Evolutionary conservation across 306 rosid genomes (phyloP).

Genomic region (Canavalia ensiformis): DNA sequence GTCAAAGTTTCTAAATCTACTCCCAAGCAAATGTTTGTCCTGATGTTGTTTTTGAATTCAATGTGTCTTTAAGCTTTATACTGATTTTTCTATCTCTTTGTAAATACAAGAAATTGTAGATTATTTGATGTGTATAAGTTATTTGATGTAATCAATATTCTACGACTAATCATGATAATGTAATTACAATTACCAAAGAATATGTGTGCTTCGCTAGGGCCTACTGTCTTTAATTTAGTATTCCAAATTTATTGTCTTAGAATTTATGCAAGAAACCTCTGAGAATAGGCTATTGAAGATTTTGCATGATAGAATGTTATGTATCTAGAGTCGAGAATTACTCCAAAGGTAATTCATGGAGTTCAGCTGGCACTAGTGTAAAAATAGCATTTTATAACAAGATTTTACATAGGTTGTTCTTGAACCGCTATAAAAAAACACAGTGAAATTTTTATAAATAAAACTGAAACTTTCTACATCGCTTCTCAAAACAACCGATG

Average conservation of each 20-base stretch:
- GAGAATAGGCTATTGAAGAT: conserved; percentile 82
- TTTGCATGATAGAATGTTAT: conserved; percentile 92
- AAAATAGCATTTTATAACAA: too few relatives aligned
- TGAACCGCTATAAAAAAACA: too few relatives aligned
- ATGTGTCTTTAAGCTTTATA: conserved; percentile 18
- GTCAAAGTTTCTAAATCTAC: neutral
- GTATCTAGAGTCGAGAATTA: conserved; percentile 89
- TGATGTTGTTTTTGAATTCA: too few relatives aligned
- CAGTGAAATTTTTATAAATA: too few relatives aligned
- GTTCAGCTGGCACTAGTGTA: conserved; percentile 27
- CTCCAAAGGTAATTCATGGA: conserved; percentile 76
- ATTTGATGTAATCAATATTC: conserved; percentile 84
- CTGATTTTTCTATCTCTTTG: conserved; percentile 38
- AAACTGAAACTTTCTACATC: too few relatives aligned
- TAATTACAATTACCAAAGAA: conserved; percentile 90
- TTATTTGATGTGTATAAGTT: conserved; percentile 84
- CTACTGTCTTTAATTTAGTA: conserved; percentile 12
- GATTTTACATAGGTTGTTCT: too few relatives aligned
- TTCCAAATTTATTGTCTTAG: conserved; percentile 15
- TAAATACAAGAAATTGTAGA: conserved; percentile 76
- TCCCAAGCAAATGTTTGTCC: conserved; percentile 30
- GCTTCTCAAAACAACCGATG: too few relatives aligned
- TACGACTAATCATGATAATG: conserved; percentile 79
- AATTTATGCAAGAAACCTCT: conserved; percentile 35
- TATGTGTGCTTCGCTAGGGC: conserved; percentile 52